phyloP scores from a whole-genome alignment of 306 rosid genomes.

The Trifolium subterraneum region DNA sequence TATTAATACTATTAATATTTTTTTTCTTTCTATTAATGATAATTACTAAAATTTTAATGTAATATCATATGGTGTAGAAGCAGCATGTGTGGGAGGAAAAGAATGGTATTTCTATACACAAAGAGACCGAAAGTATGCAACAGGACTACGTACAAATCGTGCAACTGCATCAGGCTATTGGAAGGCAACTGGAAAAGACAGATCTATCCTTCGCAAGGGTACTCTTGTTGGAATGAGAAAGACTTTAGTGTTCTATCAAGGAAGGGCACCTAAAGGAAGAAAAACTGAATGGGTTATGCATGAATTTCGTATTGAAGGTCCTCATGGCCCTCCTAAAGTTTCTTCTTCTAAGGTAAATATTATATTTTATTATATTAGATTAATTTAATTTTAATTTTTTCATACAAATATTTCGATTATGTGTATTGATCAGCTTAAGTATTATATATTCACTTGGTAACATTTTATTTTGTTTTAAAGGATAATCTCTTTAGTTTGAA shows the following conservation, averaged over 20 bases:
- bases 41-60: background rate
- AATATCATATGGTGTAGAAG: conserved; percentile 44
- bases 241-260: conserved; percentile 91
- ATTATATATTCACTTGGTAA: no score
- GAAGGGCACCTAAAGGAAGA: conserved; percentile 93
- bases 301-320: conserved; percentile 79
- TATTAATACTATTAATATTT: no score
- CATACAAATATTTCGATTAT: no score
- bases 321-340: conserved; percentile 58
- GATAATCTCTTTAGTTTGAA: no score
- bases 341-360: conserved; percentile 65
- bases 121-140: conserved; percentile 85
- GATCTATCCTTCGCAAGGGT: conserved; percentile 58
- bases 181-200: conserved; percentile 97
- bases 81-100: conserved; percentile 90
- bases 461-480: no score
- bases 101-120: conserved; percentile 92
- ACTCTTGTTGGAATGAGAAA: conserved; percentile 91
- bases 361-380: no score
- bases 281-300: conserved; percentile 97
- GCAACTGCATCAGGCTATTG: conserved; percentile 92
- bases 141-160: conserved; percentile 85
- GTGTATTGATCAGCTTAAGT: no score
- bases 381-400: no score
- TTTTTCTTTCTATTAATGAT: no score